These are phyloP conservation scores for Colletotrichum tropicicola DNA, from an alignment of 2,329 filamentous ascomycete species.

Conservation along the genomic window DNA sequence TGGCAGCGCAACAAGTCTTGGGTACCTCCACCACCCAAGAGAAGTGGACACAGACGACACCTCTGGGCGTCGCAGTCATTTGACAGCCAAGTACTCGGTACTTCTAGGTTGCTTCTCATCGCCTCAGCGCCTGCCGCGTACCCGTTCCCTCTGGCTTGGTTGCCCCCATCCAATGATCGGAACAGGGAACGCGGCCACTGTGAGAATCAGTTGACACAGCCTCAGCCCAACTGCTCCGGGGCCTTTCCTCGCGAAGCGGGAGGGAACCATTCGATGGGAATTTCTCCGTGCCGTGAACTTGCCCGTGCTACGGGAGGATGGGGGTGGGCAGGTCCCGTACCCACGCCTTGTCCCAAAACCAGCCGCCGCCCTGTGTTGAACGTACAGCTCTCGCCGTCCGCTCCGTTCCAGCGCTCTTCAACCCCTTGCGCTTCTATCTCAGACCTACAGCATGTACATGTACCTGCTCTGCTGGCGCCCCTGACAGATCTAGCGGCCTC, in stretches of 20 bases:
- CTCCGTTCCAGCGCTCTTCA: neutral
- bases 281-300: conserved; percentile 3
- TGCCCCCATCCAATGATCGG: conserved; percentile 2
- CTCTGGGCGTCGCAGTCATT: neutral
- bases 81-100: conserved; percentile 1
- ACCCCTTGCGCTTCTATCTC: neutral
- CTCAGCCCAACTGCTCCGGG: neutral
- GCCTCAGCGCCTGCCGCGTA: conserved; percentile 21
- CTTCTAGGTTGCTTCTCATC: neutral
- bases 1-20: neutral
- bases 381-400: neutral
- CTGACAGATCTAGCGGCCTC: conserved; percentile 20
- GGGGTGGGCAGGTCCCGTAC: neutral
- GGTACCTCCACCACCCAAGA: too few species aligned
- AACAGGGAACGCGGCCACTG: conserved; percentile 20
- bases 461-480: neutral
- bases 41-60: too few species aligned
- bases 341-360: neutral
- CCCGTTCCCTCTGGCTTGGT: conserved; percentile 15
- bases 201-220: conserved; percentile 4
- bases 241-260: neutral
- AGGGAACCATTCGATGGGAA: conserved; percentile 4
- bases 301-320: conserved; percentile 2
- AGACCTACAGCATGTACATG: neutral
- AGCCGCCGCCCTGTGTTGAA: neutral